Conservation (phyloP, 108 stramenopile genomes). For the Nitzschia sp. region DNA sequence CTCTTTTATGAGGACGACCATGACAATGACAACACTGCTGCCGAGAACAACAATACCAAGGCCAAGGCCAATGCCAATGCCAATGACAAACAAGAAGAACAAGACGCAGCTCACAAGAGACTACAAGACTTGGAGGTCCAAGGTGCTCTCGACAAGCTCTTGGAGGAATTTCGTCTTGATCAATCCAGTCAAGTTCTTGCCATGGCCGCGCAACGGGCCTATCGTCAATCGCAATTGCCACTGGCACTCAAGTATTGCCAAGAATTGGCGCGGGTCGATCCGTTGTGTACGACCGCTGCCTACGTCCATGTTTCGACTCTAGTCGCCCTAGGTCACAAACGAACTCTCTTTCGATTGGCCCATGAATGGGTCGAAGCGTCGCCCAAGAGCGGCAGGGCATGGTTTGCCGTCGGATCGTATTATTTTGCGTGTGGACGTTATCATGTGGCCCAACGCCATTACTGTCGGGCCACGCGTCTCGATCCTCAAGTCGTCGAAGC, state of each 20-base stretch:
- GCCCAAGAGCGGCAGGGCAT: constrained; percentile 79
- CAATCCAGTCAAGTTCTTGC: constrained; percentile 72
- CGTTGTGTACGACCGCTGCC: constrained; percentile 44
- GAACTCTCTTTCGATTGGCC: constrained; percentile 87
- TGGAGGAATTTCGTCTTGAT: constrained; percentile 51
- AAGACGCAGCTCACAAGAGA: constrained; percentile 1
- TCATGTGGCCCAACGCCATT: constrained; percentile 92
- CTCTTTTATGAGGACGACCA: too few relatives aligned
- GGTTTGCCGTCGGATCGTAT: constrained; percentile 96
- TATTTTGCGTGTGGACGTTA: constrained; percentile 85
- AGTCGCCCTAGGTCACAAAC: constrained; percentile 77
- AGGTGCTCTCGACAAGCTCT: constrained; percentile 61
- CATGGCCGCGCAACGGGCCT: constrained; percentile 74
- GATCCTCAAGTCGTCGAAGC: constrained; percentile 85
- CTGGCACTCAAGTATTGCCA: constrained; percentile 65
- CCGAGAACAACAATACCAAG: too few relatives aligned
- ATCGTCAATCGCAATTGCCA: constrained; percentile 61
- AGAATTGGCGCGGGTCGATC: constrained; percentile 64
- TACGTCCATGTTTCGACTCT: constrained; percentile 79
- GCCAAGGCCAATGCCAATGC: not conserved
- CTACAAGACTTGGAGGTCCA: constrained; percentile 37
- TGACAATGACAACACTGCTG: not conserved
- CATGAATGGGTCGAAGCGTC: constrained; percentile 91
- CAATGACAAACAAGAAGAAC: not conserved
- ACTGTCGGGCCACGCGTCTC: constrained; percentile 86